These are phyloP conservation scores for Cucumis cinereus DNA, from an alignment of 306 rosid genomes.

Conservation along the genomic window DNA sequence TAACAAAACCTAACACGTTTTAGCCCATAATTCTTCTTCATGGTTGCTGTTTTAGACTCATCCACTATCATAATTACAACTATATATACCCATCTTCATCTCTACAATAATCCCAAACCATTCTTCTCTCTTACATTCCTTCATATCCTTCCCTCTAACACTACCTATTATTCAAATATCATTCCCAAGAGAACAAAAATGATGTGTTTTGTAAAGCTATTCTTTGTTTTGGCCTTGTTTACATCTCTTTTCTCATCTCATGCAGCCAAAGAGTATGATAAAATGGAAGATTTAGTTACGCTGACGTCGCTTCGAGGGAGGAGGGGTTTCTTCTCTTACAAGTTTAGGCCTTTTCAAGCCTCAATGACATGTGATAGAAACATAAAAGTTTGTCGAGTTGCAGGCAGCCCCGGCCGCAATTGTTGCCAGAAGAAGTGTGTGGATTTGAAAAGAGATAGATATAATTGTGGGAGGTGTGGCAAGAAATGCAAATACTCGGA, in stretches of 20 bases:
- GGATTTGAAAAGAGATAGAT: constrained; percentile 8
- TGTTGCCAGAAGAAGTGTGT: background rate
- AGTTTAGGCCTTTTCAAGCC: background rate
- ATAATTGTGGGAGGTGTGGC: constrained; percentile 58
- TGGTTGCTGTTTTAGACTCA: background rate
- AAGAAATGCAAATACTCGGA: constrained; percentile 40
- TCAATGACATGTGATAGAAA: constrained; percentile 32
- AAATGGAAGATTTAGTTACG: background rate
- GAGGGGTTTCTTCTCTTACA: constrained; percentile 20
- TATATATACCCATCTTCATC: background rate
- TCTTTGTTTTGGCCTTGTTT: background rate
- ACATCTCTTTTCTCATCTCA: background rate
- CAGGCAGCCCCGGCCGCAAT: constrained; percentile 25
- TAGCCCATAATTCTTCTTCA: background rate
- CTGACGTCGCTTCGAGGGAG: constrained; percentile 16
- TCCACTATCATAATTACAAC: background rate
- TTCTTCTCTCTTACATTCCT: background rate
- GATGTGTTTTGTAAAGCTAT: background rate
- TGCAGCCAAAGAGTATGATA: background rate
- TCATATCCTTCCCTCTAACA: background rate
- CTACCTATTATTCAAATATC: background rate
- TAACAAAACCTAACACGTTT: background rate
- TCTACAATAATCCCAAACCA: background rate
- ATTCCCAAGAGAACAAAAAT: background rate
- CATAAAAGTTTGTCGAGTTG: constrained; percentile 23